Percentiles rank a stretch among this genome's conserved stretches.
These are phyloP conservation scores for Globisporangium iwayamae DNA, from an alignment of 352 stramenopile species.

Conservation along the genomic window DNA sequence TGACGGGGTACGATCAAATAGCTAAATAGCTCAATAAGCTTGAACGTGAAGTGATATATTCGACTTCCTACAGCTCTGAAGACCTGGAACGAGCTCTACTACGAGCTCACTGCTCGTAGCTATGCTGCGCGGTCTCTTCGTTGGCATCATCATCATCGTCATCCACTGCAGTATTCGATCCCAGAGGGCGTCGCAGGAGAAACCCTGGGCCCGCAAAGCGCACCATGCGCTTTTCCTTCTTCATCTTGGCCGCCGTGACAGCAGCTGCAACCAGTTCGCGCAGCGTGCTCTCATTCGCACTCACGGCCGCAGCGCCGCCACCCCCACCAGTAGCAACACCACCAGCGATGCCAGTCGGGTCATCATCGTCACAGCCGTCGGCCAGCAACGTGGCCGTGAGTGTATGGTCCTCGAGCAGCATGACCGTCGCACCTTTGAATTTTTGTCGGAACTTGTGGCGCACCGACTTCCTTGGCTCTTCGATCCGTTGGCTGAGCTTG, in stretches of 20 bases:
- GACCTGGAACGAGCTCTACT: too few species aligned
- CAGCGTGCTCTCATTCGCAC: background rate
- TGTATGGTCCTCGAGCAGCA: background rate
- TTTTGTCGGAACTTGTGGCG: constrained; percentile 1
- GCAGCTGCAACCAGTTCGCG: background rate
- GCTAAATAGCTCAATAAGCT: too few species aligned
- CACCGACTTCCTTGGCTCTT: background rate
- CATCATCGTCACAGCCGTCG: background rate
- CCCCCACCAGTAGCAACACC: background rate
- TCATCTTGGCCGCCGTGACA: background rate
- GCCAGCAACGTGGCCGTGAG: background rate
- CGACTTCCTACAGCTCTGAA: too few species aligned
- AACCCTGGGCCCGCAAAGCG: background rate
- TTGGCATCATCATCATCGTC: background rate
- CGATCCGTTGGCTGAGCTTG: background rate
- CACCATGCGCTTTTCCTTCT: background rate
- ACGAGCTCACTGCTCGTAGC: background rate
- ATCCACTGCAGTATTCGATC: background rate
- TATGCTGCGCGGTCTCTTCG: background rate
- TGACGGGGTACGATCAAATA: too few species aligned
- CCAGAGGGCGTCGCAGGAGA: background rate
- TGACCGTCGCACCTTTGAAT: background rate
- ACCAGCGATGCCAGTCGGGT: background rate
- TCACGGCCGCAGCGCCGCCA: background rate
- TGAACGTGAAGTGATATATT: too few species aligned